phyloP scores from a whole-genome alignment of 164 flowering plant genomes.

The Amborella trichopoda region DNA sequence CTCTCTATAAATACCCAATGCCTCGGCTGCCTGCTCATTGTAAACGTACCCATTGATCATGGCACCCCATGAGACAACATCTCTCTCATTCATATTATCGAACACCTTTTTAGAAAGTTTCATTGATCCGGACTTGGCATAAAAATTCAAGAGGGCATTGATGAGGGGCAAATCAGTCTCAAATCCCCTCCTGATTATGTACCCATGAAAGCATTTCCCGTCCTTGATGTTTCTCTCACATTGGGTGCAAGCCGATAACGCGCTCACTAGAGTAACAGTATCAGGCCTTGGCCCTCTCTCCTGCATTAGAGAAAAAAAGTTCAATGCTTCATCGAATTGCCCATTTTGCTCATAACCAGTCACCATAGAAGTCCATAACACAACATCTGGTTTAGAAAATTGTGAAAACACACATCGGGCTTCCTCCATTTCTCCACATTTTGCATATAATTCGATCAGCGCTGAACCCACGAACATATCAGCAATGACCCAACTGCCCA shows the following conservation, averaged over 20 bases:
- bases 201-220: constrained; percentile 44
- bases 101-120: constrained; percentile 30
- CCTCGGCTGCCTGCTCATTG: constrained; percentile 29
- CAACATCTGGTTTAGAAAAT: constrained; percentile 33
- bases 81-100: constrained; percentile 24
- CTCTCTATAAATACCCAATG: constrained; percentile 30
- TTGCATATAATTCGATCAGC: constrained; percentile 37
- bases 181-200: constrained; percentile 21
- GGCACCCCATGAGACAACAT: constrained; percentile 57
- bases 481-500: constrained; percentile 11
- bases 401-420: constrained; percentile 34
- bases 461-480: constrained; percentile 51
- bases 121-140: constrained; percentile 29
- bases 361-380: constrained; percentile 52
- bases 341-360: constrained; percentile 46
- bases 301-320: constrained; percentile 33
- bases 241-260: constrained; percentile 39
- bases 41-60: constrained; percentile 41
- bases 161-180: constrained; percentile 18
- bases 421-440: constrained; percentile 35
- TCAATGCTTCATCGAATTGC: constrained; percentile 22
- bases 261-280: constrained; percentile 38
- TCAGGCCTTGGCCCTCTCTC: constrained; percentile 14
- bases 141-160: constrained; percentile 43
- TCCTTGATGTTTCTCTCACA: constrained; percentile 7